Base-by-base conservation (phyloP, 2,329 filamentous ascomycete genomes). In the Cladobotryum mycophilum region DNA sequence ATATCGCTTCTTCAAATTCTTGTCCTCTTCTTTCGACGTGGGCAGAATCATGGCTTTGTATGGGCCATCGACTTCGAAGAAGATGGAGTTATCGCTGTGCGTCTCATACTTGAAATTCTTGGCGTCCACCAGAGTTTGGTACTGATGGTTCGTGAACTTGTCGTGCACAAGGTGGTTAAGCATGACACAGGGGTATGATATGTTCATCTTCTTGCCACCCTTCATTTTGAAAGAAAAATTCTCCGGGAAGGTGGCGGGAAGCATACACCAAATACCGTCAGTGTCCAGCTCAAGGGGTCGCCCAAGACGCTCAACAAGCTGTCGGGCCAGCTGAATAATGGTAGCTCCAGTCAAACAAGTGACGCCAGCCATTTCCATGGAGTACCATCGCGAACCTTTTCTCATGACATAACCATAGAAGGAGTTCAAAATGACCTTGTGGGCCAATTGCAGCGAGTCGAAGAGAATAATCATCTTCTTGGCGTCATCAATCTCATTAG, bases 331-430 rank as follows among this genome's bases (percentile, higher is more conserved):
- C 64, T 99, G 93, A 66, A 99, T 99, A 65, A 99, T 99, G 40
- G 85, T 88, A 33, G 93, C 93, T 55, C 93, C 93, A 1, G 93
- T 99, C 67, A 99, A 74, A 72, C 93, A 99, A 40, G 93, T 99
- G 4, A 99, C 93, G 60, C 93, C 93, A 14, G 95, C 93, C 93
- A 99, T 99, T 67, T 99, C 93, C 80, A 99, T 85, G 15, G 93
- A 99, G 66, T 99, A 99, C 93, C 93, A 99, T 49, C 93, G 84
- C 36, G 93, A 99, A 34, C 93, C 93, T 67, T 99, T 99, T 73
- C 93, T 81, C 93, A 99, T 99, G 67, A 97, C 93, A 65, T 99
- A 99, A 56, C 93, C 93, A 60, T 99, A 99, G 74, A 99, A 99
- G 50, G 90, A 96, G 74, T 99, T 99, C 49, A 99, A 69, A 77